A percentile compares a stretch with the other conserved stretches of the same genome.
These are phyloP conservation scores for Poa annua DNA, from an alignment of 176 grass and related monocot genomes.

Conservation along the genomic window DNA sequence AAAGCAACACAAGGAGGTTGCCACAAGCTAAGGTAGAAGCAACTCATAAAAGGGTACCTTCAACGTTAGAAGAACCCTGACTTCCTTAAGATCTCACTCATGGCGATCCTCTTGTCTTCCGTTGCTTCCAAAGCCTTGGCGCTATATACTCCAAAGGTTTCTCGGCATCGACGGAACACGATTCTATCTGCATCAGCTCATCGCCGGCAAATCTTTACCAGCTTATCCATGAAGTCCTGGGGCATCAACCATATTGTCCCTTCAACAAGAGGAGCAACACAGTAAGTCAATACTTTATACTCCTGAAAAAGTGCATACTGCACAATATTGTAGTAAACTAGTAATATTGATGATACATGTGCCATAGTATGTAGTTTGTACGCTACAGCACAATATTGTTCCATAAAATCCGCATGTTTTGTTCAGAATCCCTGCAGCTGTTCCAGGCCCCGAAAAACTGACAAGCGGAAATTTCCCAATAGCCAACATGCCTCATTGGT, in stretches of 20 bases:
- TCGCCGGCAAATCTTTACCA: neutral
- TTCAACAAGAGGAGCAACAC: slow-evolving; percentile 33
- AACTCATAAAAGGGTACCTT: slow-evolving; percentile 37
- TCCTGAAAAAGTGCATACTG: no score
- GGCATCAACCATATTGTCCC: slow-evolving; percentile 25
- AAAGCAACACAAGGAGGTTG: slow-evolving; percentile 36
- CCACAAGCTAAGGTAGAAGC: slow-evolving; percentile 26
- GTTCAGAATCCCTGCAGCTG: slow-evolving; percentile 38
- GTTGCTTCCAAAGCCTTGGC: slow-evolving; percentile 21
- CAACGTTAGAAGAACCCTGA: slow-evolving; percentile 32
- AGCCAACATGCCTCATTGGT: slow-evolving; percentile 58
- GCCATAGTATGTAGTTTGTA: neutral
- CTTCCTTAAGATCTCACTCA: slow-evolving; percentile 36
- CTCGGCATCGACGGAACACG: neutral
- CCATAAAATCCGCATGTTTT: slow-evolving; percentile 9
- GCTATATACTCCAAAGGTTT: neutral
- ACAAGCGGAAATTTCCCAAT: slow-evolving; percentile 49
- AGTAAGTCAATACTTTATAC: slow-evolving; percentile 16
- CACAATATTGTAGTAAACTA: no score
- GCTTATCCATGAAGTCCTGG: slow-evolving; percentile 46
- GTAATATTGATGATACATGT: neutral
- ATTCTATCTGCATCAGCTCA: neutral
- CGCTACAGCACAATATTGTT: neutral
- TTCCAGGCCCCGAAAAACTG: slow-evolving; percentile 17
- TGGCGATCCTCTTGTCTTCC: slow-evolving; percentile 30